A percentile compares a stretch with the other conserved stretches of the same genome.
These are phyloP conservation scores for Ogataea nakhonphanomensis DNA, from an alignment of 805 yeast genomes.

Conservation along the genomic window DNA sequence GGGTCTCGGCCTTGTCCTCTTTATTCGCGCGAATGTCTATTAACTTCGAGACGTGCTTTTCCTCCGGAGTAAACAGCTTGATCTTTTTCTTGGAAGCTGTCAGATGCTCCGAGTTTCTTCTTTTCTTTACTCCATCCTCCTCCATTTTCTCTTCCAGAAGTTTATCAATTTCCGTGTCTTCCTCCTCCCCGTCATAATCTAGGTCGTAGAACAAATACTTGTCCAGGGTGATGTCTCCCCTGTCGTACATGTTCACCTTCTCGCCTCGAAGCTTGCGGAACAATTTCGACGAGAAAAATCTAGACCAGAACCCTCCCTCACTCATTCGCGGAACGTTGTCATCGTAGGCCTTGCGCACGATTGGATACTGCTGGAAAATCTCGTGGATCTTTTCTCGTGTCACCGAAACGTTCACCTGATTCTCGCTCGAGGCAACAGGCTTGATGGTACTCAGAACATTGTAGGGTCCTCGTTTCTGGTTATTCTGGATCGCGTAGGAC, in stretches of 20 bases:
- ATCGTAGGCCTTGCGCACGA: constrained; percentile 81
- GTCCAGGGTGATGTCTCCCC: constrained; percentile 84
- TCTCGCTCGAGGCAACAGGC: constrained; percentile 90
- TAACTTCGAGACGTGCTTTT: constrained; percentile 57
- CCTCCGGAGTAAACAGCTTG: constrained; percentile 34
- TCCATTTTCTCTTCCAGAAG: constrained; percentile 33
- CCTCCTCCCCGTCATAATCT: constrained; percentile 44
- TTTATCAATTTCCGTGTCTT: constrained; percentile 33
- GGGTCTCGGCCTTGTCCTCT: constrained; percentile 70
- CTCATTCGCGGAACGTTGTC: constrained; percentile 86
- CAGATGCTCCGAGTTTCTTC: constrained; percentile 21
- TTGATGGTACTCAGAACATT: constrained; percentile 91
- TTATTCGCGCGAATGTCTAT: constrained; percentile 79
- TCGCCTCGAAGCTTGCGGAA: constrained; percentile 90
- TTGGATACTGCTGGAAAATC: constrained; percentile 89
- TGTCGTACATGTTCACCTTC: constrained; percentile 64
- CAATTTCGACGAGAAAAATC: constrained; percentile 87
- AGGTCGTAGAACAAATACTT: constrained; percentile 72
- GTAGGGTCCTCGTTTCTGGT: constrained; percentile 89
- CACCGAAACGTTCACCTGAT: constrained; percentile 88
- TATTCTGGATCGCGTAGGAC: constrained; percentile 77
- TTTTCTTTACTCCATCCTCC: constrained; percentile 37
- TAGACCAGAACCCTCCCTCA: constrained; percentile 94
- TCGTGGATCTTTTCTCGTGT: constrained; percentile 87
- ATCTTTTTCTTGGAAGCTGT: constrained; percentile 29